Evolutionary conservation across 1,139 yeast species (phyloP), one percentile per base, ranked within the genome.

Genomic region (Candida albicans): DNA sequence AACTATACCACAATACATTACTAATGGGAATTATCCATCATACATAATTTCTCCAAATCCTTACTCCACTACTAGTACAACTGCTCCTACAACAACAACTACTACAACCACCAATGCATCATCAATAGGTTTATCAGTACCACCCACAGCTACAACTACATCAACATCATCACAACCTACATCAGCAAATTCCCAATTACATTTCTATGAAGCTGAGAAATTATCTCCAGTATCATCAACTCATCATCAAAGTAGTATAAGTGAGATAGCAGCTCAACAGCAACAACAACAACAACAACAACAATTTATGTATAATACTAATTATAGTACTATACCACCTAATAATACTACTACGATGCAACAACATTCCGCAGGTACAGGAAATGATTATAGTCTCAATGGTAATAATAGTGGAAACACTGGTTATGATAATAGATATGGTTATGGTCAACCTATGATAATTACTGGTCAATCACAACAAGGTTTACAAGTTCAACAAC

Each of bases 41-140:
- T 57, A 55, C 41, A 42, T 58, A 31, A 50, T 57, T 27, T 51
- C 57, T 14, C 47, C 58, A 7, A 58, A 52, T 37, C 59, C 61
- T 13, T 59, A 55, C 14, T 29, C 14, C 14, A 41, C 42, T 37
- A 33, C 30, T 10, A 32, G 13, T 25, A 35, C 55, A 39, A 41
- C 57, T 36, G 42, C 53, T 46, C 26, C 49, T 14, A 35, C 47
- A 15, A 31, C 52, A 35, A 34, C 56, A 36, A 25, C 49, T 41
- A 8, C n/a, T 13, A 35, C 44, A 10, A n/a, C 41, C 45, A 39
- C 39, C 40, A n/a, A 29, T 46, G 22, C 50, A 42, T 27, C 33
- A 42, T 8, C 45, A 39, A 15, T 18, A 18, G 22, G 22, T 4
- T 18, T 18, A 18, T 27, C 29, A 10, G 29, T 10, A 27, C n/a